These are phyloP conservation scores for Fusarium fracticaudum DNA, from an alignment of 2,329 filamentous ascomycete genomes.

Conservation along the genomic window DNA sequence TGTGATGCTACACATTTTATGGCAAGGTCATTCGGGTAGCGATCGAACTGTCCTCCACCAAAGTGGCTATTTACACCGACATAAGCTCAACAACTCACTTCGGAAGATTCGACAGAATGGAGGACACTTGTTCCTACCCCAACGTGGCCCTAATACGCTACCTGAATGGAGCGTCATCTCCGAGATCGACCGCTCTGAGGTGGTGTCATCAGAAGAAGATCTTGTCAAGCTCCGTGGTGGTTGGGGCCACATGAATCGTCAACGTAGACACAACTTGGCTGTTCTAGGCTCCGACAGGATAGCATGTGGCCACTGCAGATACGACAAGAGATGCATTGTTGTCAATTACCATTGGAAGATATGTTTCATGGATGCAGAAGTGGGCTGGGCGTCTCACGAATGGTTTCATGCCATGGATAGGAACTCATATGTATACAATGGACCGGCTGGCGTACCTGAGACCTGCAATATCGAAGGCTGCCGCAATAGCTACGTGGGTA, in stretches of 20 bases:
- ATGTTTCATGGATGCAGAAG: rapidly evolving
- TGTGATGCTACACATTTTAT: background rate
- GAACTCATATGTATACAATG: background rate
- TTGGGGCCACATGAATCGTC: background rate
- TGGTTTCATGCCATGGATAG: background rate
- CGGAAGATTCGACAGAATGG: background rate
- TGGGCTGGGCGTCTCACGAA: background rate
- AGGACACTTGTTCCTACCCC: rapidly evolving
- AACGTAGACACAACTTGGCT: background rate
- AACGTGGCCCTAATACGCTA: rapidly evolving
- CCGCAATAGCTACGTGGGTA: background rate
- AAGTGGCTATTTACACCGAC: background rate
- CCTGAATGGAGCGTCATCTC: background rate
- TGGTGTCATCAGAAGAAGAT: background rate
- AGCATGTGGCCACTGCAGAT: background rate
- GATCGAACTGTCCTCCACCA: background rate
- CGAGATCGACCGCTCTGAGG: background rate
- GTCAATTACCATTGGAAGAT: background rate
- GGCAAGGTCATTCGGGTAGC: background rate
- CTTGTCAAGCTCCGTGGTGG: background rate
- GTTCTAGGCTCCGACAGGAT: background rate
- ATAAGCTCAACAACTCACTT: background rate
- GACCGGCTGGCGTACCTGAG: background rate
- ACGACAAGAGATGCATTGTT: background rate
- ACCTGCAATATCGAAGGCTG: rapidly evolving